These are phyloP conservation scores for Umbelopsis ramanniana DNA, from an alignment of 192 early-diverging fungal species.

Conservation along the genomic window DNA sequence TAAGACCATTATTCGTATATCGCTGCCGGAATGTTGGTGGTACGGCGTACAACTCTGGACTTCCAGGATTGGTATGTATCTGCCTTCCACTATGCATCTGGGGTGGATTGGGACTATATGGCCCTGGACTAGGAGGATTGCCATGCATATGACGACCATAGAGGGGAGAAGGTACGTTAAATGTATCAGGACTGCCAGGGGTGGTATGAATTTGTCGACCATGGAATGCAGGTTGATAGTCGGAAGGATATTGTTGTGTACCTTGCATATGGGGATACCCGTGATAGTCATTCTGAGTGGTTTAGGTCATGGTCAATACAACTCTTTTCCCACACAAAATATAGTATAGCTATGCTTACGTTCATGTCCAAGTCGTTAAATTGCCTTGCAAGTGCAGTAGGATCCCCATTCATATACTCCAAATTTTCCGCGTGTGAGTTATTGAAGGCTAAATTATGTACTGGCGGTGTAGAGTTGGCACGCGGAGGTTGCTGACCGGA, in stretches of 20 bases:
- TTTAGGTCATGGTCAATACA: not conserved
- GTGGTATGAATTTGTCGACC: constrained; percentile 16
- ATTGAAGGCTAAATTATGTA: constrained; percentile 10
- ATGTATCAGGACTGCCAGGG: constrained; percentile 6
- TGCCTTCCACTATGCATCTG: constrained; percentile 4
- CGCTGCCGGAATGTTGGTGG: not conserved
- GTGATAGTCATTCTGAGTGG: constrained; percentile 7
- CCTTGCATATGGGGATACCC: constrained; percentile 7
- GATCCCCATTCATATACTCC: constrained; percentile 10
- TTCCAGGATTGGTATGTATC: constrained; percentile 20
- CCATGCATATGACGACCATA: constrained; percentile 15
- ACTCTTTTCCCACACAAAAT: not conserved
- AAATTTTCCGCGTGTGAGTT: not conserved
- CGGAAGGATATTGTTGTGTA: not conserved
- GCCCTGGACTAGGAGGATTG: constrained; percentile 5
- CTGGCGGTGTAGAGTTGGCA: constrained; percentile 8
- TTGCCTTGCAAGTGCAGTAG: not conserved
- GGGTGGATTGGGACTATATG: not conserved
- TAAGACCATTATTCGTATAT: not conserved
- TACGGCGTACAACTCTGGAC: constrained; percentile 2
- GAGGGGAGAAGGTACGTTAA: not conserved
- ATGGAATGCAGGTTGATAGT: constrained; percentile 1
- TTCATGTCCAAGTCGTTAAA: constrained; percentile 11
- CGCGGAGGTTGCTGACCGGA: constrained; percentile 7
- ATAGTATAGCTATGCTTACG: not conserved